Conservation (phyloP, 768 basidiomycete species). For the Macrolepiota albuminosa region DNA sequence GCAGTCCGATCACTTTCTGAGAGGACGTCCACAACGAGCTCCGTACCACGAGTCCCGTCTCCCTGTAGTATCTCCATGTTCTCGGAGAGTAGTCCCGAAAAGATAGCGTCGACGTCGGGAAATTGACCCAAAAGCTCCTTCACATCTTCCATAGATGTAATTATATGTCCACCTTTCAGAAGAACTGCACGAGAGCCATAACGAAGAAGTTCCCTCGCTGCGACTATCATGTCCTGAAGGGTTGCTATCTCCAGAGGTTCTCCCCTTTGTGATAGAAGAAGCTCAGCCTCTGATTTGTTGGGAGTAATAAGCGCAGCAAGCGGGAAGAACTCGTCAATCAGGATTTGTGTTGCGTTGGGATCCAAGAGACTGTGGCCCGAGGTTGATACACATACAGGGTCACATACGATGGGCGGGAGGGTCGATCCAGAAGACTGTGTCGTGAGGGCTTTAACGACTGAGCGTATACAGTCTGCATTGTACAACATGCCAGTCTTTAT, state of each 20-base stretch:
- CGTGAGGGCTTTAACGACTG: slow-evolving; percentile 48
- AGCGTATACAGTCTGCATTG: slow-evolving; percentile 46
- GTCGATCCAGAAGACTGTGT: slow-evolving; percentile 26
- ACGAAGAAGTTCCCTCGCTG: slow-evolving; percentile 42
- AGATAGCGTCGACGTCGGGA: slow-evolving; percentile 32
- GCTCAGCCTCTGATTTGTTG: slow-evolving; percentile 76
- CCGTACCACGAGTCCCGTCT: slow-evolving; percentile 15
- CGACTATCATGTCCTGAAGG: slow-evolving; percentile 57
- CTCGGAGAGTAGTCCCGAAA: slow-evolving; percentile 42
- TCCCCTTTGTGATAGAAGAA: slow-evolving; percentile 45
- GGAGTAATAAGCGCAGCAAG: slow-evolving; percentile 74
- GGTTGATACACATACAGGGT: slow-evolving; percentile 90
- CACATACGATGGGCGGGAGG: slow-evolving; percentile 63
- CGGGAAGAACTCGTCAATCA: slow-evolving; percentile 67
- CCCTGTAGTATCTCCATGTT: slow-evolving; percentile 61
- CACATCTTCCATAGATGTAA: slow-evolving; percentile 42
- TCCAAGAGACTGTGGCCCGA: slow-evolving; percentile 79
- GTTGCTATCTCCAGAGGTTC: slow-evolving; percentile 29
- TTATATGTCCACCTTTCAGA: slow-evolving; percentile 83
- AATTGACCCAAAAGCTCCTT: slow-evolving; percentile 21
- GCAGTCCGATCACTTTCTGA: slow-evolving; percentile 35
- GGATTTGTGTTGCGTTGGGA: slow-evolving; percentile 52
- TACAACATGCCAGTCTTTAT: slow-evolving; percentile 93
- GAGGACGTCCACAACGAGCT: slow-evolving; percentile 64
- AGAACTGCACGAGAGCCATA: slow-evolving; percentile 57